These are phyloP conservation scores for Blastomyces percursus DNA, from an alignment of 2,329 filamentous ascomycete species.

Conservation along the genomic window DNA sequence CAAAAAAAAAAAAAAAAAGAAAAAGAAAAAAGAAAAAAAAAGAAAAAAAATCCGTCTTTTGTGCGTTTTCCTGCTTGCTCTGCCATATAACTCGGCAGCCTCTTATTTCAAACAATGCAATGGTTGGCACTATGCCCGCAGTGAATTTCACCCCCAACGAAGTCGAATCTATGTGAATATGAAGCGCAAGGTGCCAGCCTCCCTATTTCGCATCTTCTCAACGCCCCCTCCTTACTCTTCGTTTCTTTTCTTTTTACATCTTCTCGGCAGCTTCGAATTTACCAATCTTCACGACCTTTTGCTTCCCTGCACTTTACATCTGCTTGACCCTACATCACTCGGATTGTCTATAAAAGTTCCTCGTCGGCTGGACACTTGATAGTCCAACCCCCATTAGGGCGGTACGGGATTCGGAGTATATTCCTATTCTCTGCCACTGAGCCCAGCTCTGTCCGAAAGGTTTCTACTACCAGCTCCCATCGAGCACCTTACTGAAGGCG, in stretches of 20 bases:
- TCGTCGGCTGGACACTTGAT: not conserved
- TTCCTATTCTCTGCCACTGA: not conserved
- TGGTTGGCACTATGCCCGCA: not conserved
- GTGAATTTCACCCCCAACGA: slow-evolving; percentile 5
- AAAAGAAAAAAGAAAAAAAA: too few relatives aligned
- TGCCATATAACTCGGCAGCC: not conserved
- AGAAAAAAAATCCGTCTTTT: not conserved
- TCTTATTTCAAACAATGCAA: not conserved
- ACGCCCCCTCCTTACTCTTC: not conserved
- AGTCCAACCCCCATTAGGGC: not conserved
- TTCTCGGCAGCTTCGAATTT: not conserved
- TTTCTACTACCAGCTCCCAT: not conserved
- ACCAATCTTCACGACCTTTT: not conserved
- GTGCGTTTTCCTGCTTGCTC: not conserved
- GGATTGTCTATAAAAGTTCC: not conserved
- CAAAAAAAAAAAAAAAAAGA: too few relatives aligned
- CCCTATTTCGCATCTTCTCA: slow-evolving; percentile 2
- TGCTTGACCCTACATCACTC: not conserved
- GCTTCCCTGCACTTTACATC: not conserved
- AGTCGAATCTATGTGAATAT: slow-evolving; percentile 2
- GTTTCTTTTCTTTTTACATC: not conserved
- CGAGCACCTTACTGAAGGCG: not conserved
- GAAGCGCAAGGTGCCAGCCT: slow-evolving; percentile 1
- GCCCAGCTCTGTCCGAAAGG: not conserved
- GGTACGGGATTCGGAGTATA: not conserved